Evolutionary conservation across 2,329 filamentous ascomycete species (phyloP).

Genomic region (Dactylellina parvicollis): DNA sequence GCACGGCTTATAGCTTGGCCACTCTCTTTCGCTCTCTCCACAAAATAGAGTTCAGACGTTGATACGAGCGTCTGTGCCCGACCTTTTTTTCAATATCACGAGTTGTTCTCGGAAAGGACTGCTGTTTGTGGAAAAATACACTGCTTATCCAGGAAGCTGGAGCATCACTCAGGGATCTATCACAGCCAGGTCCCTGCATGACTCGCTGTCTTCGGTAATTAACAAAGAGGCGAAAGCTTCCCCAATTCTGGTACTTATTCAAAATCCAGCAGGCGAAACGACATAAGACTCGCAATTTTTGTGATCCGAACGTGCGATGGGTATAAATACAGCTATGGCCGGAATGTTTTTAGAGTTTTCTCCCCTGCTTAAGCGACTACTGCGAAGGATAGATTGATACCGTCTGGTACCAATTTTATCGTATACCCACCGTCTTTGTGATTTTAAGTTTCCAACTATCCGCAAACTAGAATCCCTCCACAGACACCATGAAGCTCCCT

Average conservation of each 20-base stretch:
- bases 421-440: neutral
- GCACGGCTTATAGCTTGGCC: no score
- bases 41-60: no score
- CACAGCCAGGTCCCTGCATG: neutral
- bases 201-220: neutral
- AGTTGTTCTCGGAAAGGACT: neutral
- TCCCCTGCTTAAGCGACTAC: no score
- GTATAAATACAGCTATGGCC: no score
- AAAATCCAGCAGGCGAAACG: no score
- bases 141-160: slow-evolving; percentile 1
- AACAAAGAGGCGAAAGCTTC: neutral
- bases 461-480: neutral
- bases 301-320: no score
- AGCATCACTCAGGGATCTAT: neutral
- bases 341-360: no score
- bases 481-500: neutral
- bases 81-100: neutral
- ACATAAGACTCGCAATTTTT: no score
- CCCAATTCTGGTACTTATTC: no score
- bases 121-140: neutral
- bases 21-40: no score
- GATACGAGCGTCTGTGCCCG: no score
- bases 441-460: neutral
- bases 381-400: no score
- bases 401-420: neutral